phyloP scores from a whole-genome alignment of 169 alveolate genomes.

The Cyclospora cayetanensis region DNA sequence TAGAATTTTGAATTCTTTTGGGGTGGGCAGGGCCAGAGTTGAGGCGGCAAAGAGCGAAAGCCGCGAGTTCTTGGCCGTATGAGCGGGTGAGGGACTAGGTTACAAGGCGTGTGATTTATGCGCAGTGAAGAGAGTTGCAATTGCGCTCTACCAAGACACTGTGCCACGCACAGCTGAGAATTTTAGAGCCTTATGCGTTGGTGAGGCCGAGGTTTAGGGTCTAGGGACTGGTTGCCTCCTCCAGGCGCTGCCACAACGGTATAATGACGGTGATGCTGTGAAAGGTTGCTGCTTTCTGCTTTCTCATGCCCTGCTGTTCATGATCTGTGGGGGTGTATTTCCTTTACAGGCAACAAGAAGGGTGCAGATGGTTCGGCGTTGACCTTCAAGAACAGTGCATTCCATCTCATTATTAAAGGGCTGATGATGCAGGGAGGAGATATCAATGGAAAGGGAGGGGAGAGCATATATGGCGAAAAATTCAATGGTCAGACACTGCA shows the following conservation, averaged over 20 bases:
- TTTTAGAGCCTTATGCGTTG: constrained; percentile 80
- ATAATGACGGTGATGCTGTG: neutral
- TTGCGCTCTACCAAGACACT: constrained; percentile 84
- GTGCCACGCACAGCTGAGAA: constrained; percentile 97
- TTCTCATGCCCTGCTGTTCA: neutral
- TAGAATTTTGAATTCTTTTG: no score
- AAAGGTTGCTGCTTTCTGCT: neutral
- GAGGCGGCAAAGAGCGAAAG: no score
- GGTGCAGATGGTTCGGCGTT: neutral
- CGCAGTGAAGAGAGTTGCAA: constrained; percentile 43
- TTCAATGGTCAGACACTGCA: no score
- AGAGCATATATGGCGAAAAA: constrained; percentile 92
- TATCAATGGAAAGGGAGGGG: constrained; percentile 97
- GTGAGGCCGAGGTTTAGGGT: constrained; percentile 13
- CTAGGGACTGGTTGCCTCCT: neutral
- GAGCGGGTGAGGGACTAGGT: neutral
- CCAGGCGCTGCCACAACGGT: neutral
- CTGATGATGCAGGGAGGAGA: constrained; percentile 99
- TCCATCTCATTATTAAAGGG: constrained; percentile 96
- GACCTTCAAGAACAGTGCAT: constrained; percentile 82
- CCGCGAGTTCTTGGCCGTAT: no score
- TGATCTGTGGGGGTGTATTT: neutral
- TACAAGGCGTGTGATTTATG: neutral
- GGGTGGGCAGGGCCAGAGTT: no score
- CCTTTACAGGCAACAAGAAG: constrained; percentile 4